Evolutionary conservation across 2,329 filamentous ascomycete genomes (phyloP), one percentile per base, ranked within the genome.

Genomic region (Nemania sp.): DNA sequence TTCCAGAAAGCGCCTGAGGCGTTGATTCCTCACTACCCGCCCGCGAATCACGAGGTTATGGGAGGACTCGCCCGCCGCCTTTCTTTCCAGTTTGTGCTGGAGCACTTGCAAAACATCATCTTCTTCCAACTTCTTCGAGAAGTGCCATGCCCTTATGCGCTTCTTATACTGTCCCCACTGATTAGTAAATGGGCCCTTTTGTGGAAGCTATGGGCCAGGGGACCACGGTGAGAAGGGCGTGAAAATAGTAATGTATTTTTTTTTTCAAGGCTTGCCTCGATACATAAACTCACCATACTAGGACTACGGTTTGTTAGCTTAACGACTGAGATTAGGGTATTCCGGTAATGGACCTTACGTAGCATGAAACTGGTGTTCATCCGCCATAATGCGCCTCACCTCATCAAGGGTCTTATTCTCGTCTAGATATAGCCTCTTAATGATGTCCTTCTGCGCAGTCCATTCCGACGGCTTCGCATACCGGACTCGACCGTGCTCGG

Each of bases 101-200:
- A 75, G 68, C 40, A 75, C 70, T 47, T 72, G 70, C 20, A 74
- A 57, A 3, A 75, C 71, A 52, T 75, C 73, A 24, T 72, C 70
- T 37, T 72, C 70, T 57, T 74, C 73, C 45, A 75, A 64, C 58
- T 75, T 75, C 60, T 75, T 75, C 46, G 73, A 71, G 36, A 75
- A 67, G 5, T 71, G 70, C 73, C 73, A 75, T 58, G 71, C 70
- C 65, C 68, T 72, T 42, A 75, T 73, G 39, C 72, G 68, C 39
- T 72, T 74, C 65, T 75, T 75, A 63, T 72, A 75, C 71, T 59
- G 15, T 14, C 11, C 30, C 31, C 19, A 11, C 23, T 37, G 41
- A 30, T 59, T 36, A 59, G 64, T 71, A 73, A 67, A 36, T 17
- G 24, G 9, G n/a, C 45, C n/a, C 23, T 19, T 33, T 19, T 17